These are phyloP conservation scores for Ganoderma lingzhi DNA, from an alignment of 1,284 basidiomycete species.

Conservation along the genomic window DNA sequence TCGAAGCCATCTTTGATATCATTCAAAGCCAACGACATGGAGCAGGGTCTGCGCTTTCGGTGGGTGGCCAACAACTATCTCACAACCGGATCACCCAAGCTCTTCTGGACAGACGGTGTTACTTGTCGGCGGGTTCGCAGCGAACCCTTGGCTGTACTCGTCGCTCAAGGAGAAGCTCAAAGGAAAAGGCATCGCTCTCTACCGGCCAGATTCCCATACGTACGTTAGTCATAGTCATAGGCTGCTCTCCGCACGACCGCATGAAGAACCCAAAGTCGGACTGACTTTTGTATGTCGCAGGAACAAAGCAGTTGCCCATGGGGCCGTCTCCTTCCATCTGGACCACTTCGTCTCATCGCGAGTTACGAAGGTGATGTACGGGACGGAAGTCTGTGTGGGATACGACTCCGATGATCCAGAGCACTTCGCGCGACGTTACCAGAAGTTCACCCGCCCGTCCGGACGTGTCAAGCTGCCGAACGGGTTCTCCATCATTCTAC, in stretches of 20 bases:
- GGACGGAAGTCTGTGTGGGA: conserved; percentile 38
- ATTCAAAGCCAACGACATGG: conserved; percentile 42
- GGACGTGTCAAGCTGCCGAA: conserved; percentile 42
- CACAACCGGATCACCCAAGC: not conserved
- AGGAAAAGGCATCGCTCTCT: conserved; percentile 44
- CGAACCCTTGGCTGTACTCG: conserved; percentile 47
- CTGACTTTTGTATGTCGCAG: conserved; percentile 16
- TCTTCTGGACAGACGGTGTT: conserved; percentile 43
- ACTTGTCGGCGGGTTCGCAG: conserved; percentile 50
- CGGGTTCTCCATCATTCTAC: conserved; percentile 44
- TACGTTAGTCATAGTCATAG: conserved; percentile 38
- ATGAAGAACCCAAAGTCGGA: no score
- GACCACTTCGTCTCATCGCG: conserved; percentile 47
- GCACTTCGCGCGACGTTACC: conserved; percentile 40
- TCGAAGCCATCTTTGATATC: conserved; percentile 43
- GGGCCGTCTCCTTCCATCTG: conserved; percentile 46
- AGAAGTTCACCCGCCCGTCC: conserved; percentile 38
- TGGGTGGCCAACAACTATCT: not conserved
- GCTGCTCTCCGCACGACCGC: not conserved
- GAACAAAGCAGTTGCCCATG: conserved; percentile 45
- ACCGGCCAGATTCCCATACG: conserved; percentile 56
- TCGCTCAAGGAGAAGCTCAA: conserved; percentile 38
- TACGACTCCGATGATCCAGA: conserved; percentile 42
- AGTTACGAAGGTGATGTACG: conserved; percentile 45
- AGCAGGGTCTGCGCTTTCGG: conserved; percentile 12